Evolutionary conservation across 139 green algal species (phyloP).

Genomic region (Coccomyxa sp.): DNA sequence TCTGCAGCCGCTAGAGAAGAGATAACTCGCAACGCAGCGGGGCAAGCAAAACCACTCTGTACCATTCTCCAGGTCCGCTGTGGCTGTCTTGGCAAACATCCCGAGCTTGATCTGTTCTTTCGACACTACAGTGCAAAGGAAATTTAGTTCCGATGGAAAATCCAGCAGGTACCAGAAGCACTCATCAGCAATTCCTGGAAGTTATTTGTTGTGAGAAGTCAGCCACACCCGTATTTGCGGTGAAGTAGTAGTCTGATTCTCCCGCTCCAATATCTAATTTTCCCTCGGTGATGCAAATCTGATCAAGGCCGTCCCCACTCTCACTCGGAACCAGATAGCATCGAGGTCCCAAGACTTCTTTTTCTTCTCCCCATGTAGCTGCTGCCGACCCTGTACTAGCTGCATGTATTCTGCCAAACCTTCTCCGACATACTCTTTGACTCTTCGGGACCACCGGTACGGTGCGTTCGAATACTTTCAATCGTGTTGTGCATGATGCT

Average conservation of each 20-base stretch:
- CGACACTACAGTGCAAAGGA: neutral
- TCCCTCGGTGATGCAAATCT: neutral
- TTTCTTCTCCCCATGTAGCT: no score
- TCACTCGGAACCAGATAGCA: neutral
- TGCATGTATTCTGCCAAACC: no score
- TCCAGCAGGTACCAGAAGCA: neutral
- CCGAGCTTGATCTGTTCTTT: neutral
- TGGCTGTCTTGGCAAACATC: neutral
- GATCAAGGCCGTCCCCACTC: neutral
- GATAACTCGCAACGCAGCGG: no score
- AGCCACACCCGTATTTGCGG: neutral
- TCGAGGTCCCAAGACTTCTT: neutral
- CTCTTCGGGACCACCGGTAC: no score
- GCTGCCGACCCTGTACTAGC: no score
- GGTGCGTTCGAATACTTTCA: no score
- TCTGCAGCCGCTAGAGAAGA: no score
- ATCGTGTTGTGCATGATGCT: no score
- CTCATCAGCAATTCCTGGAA: neutral
- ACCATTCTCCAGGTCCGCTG: neutral
- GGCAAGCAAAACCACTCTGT: no score
- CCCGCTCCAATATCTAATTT: neutral
- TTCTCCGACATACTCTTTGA: no score
- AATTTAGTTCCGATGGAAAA: neutral
- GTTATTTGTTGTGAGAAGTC: no score
- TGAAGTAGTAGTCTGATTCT: neutral